phyloP scores from a whole-genome alignment of 306 rosid genomes.

The Vigna trinervia region DNA sequence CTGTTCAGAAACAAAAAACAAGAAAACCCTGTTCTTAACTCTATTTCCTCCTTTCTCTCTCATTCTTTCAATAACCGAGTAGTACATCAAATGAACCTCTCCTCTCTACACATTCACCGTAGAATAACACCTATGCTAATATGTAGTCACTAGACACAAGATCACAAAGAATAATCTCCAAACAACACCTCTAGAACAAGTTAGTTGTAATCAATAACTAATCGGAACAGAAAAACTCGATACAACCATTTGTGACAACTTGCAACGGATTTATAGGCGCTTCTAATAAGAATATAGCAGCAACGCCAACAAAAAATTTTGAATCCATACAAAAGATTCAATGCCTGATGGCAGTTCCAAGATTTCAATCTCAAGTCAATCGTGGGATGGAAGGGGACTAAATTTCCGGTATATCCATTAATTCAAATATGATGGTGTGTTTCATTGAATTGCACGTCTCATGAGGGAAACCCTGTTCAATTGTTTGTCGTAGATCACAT shows the following conservation, averaged over 20 bases:
- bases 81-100: not conserved
- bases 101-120: not conserved
- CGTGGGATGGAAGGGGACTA: conserved; percentile 18
- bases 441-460: not conserved
- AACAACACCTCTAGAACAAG: no score
- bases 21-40: not conserved
- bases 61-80: not conserved
- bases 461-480: conserved; percentile 12
- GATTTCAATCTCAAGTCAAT: not conserved
- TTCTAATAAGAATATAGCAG: not conserved
- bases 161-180: not conserved
- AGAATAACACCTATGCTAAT: not conserved
- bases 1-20: not conserved
- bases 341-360: not conserved
- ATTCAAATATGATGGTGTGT: conserved; percentile 17
- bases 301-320: conserved; percentile 7
- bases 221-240: no score
- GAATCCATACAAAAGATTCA: not conserved
- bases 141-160: not conserved
- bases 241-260: not conserved
- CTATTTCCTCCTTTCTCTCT: not conserved
- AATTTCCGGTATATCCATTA: not conserved
- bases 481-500: conserved; percentile 15
- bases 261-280: no score
- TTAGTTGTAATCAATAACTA: not conserved